Base-by-base conservation (phyloP, 306 rosid species). In the Cicer chorassanicum region DNA sequence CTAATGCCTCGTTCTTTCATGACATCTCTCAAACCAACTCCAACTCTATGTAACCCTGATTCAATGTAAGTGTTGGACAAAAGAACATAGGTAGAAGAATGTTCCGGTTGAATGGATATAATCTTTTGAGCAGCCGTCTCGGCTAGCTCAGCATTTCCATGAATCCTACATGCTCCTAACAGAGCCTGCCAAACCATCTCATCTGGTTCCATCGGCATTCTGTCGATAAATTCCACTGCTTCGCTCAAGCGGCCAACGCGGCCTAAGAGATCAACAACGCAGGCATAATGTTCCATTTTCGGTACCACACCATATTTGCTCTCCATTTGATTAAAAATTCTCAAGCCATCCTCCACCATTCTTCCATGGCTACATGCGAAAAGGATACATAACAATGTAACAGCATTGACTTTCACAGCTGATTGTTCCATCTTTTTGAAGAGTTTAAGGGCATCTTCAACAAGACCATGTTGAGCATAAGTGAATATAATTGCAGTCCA, bases 321-420 rank as follows among this genome's bases (percentile, higher is more conserved):
- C 78, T 86, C 81, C 97, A 89, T 88, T 78, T 15, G 68, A 59
- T 84, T 48, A 68, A 89, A 88, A 73, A 71, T 55, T 49, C 77
- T 45, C 49, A 89, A 76, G 54, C 97, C 97, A 81, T 92, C 91
- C 65, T 88, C 88, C 51, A 85, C 89, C 88, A 85, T 68, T 68
- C 96, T 90, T 14, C 84, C 79, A 67, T 92, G 97, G 85, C 96
- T 89, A 77, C 91, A 92, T 54, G 93, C 97, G 65, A 92, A 92
- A 36, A 92, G 80, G 55, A 92, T 80, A 73, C 96, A 88, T 65
- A 89, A 69, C 24, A 92, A 74, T 7, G 91, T 92, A 19, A 92
- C 86, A 61, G 84, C 80, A 61, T 88, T 92, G 8, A 77, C 76
- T 81, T 77, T 76, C 44, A 53, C 74, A 50, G 87, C 86, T 4